These are phyloP conservation scores for Scleroderma bovista DNA, from an alignment of 768 basidiomycete species.

Conservation along the genomic window DNA sequence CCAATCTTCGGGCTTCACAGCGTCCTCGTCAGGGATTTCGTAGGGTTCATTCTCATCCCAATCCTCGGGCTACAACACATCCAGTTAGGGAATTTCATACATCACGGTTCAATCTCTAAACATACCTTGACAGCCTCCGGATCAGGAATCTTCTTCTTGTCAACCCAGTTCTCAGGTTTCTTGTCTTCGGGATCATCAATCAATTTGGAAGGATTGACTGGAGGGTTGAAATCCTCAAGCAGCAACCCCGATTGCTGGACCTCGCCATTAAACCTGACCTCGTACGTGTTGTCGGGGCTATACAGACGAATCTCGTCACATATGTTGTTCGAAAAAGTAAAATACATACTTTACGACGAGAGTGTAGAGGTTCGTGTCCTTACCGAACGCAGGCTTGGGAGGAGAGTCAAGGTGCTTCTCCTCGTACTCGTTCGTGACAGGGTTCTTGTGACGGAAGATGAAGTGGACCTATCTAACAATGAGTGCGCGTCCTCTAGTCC, in stretches of 20 bases:
- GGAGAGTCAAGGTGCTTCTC: slow-evolving; percentile 91
- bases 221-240: slow-evolving; percentile 88
- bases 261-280: slow-evolving; percentile 87
- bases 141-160: slow-evolving; percentile 80
- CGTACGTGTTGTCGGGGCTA: slow-evolving; percentile 91
- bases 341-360: slow-evolving; percentile 78
- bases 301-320: background rate
- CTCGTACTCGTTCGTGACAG: slow-evolving; percentile 86
- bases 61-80: slow-evolving; percentile 64
- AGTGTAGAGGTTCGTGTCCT: slow-evolving; percentile 91
- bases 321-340: background rate
- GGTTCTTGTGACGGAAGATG: slow-evolving; percentile 98
- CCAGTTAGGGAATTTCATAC: background rate
- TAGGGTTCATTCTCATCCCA: slow-evolving; percentile 98
- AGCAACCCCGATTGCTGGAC: slow-evolving; percentile 74
- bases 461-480: slow-evolving; percentile 72
- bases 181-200: slow-evolving; percentile 89
- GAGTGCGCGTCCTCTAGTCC: background rate
- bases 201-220: slow-evolving; percentile 90
- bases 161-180: slow-evolving; percentile 94
- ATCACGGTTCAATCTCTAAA: background rate
- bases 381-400: slow-evolving; percentile 83
- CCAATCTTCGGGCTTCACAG: slow-evolving; percentile 92
- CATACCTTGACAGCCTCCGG: slow-evolving; percentile 75
- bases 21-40: slow-evolving; percentile 83